Evolutionary conservation across 2,329 filamentous ascomycete genomes (phyloP).

Genomic region (Thelonectria olida): DNA sequence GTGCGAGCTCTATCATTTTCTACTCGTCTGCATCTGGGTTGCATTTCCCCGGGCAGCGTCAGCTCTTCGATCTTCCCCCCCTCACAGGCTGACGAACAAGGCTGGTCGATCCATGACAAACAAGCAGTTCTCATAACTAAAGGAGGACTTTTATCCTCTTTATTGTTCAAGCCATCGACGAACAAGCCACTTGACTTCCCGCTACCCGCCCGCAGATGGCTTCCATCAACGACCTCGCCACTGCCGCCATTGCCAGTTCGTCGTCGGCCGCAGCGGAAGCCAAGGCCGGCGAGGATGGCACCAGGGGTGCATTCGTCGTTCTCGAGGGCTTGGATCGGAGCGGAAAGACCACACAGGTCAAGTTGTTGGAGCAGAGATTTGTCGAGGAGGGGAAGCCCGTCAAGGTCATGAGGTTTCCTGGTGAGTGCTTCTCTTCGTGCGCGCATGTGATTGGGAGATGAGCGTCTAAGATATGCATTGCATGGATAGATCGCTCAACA

Average conservation of each 20-base stretch:
- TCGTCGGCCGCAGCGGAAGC: constrained; percentile 40
- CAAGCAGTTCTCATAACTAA: too few species aligned
- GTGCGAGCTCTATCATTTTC: neutral
- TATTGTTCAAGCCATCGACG: neutral
- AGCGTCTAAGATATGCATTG: constrained; percentile 21
- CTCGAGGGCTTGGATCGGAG: constrained; percentile 91
- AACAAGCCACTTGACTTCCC: neutral
- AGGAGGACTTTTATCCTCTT: too few species aligned
- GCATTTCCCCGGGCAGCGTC: too few species aligned
- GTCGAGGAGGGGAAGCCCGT: constrained; percentile 59
- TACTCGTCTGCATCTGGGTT: neutral
- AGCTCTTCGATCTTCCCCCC: neutral
- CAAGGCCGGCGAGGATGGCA: constrained; percentile 16
- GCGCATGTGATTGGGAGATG: neutral
- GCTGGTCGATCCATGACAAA: too few species aligned
- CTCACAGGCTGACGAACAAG: too few species aligned
- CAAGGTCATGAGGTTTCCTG: constrained; percentile 66
- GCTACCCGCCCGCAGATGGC: constrained; percentile 44
- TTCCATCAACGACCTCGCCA: constrained; percentile 61
- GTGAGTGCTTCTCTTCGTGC: constrained; percentile 48
- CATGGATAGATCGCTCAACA: constrained; percentile 75
- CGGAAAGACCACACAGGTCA: constrained; percentile 92
- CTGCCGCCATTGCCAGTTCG: constrained; percentile 56
- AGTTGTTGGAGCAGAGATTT: constrained; percentile 68
- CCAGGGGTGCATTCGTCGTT: constrained; percentile 76